These are phyloP conservation scores for Barnettozyma sucrosica DNA, from an alignment of 805 yeast species.

Conservation along the genomic window DNA sequence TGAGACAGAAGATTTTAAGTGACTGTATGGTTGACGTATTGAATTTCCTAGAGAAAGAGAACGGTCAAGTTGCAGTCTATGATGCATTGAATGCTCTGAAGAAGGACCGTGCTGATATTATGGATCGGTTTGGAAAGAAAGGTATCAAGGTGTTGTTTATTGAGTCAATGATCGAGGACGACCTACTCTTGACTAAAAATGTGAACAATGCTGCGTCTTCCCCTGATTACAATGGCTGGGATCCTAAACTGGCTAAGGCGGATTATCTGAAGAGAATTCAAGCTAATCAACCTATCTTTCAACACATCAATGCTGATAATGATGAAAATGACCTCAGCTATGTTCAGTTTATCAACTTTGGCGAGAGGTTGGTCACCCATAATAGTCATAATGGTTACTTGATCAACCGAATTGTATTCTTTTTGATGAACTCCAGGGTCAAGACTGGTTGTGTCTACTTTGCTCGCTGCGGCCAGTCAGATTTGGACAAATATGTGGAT, in stretches of 20 bases:
- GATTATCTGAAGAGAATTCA: slow-evolving; percentile 74
- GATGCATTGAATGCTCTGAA: slow-evolving; percentile 90
- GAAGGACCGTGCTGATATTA: slow-evolving; percentile 56
- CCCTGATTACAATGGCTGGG: slow-evolving; percentile 81
- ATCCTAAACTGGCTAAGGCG: slow-evolving; percentile 61
- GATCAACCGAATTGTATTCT: slow-evolving; percentile 85
- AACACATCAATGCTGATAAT: slow-evolving; percentile 50
- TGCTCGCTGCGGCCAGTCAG: slow-evolving; percentile 66
- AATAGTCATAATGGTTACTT: slow-evolving; percentile 83
- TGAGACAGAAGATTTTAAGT: slow-evolving; percentile 53
- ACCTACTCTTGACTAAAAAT: slow-evolving; percentile 59
- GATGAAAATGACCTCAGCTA: slow-evolving; percentile 53
- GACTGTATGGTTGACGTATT: slow-evolving; percentile 66
- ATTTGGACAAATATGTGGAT: slow-evolving; percentile 48
- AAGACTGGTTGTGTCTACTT: slow-evolving; percentile 88
- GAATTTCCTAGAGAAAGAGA: slow-evolving; percentile 62
- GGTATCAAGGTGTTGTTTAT: slow-evolving; percentile 79
- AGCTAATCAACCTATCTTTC: slow-evolving; percentile 61
- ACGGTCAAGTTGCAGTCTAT: slow-evolving; percentile 92
- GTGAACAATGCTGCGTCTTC: slow-evolving; percentile 81
- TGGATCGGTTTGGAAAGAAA: slow-evolving; percentile 44
- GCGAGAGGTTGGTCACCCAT: slow-evolving; percentile 74
- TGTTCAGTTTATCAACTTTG: slow-evolving; percentile 86
- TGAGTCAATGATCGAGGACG: slow-evolving; percentile 80
- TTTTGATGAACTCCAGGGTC: slow-evolving; percentile 84